phyloP scores from a whole-genome alignment of 2,329 filamentous ascomycete genomes.

The Bipolaris victoriae region DNA sequence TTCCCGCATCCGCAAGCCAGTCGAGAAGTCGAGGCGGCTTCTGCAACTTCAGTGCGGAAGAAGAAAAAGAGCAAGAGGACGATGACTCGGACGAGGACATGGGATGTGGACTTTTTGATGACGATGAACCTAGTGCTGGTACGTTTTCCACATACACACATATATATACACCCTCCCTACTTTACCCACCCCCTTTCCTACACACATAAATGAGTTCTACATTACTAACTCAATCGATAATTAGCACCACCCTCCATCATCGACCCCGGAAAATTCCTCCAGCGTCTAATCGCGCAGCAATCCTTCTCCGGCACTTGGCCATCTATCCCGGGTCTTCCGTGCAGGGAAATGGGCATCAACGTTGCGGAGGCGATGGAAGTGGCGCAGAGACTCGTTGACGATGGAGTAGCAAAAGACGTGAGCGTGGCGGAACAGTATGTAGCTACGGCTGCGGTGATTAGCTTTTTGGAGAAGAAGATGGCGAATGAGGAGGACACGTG shows the following conservation, averaged over 20 bases:
- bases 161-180: too few relatives aligned
- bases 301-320: constrained; percentile 7
- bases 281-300: constrained; percentile 5
- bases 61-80: not conserved
- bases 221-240: too few relatives aligned
- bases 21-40: not conserved
- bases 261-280: not conserved
- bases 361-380: not conserved
- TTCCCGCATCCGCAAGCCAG: too few relatives aligned
- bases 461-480: constrained; percentile 10
- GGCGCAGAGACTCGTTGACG: not conserved
- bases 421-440: not conserved
- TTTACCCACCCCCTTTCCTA: too few relatives aligned
- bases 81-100: not conserved
- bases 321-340: not conserved
- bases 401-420: not conserved
- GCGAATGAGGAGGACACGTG: constrained; percentile 1
- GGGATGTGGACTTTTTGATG: not conserved
- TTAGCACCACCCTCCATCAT: not conserved
- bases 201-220: too few relatives aligned
- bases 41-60: too few relatives aligned
- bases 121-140: not conserved
- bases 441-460: not conserved
- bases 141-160: too few relatives aligned
- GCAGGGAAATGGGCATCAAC: not conserved